Base-by-base conservation (phyloP, 2,329 filamentous ascomycete species). In the Mycocentrospora acerina region DNA sequence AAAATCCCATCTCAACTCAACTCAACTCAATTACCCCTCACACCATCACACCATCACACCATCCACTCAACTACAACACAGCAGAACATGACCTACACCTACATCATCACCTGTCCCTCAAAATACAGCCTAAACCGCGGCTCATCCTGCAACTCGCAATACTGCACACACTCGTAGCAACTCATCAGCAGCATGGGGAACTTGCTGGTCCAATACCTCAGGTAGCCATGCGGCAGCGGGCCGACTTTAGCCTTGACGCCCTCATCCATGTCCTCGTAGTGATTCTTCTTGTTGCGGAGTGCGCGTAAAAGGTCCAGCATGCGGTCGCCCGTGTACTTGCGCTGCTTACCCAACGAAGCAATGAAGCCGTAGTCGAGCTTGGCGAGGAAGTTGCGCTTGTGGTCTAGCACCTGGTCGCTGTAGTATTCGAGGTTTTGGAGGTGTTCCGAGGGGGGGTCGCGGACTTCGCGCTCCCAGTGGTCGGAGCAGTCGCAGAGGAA, bases 401-500 rank as follows among this genome's bases (percentile, higher is more conserved):
- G 17, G 85, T 76, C 44, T 7, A 77, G 64, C 16, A 78, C 70
- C 24, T 69, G 64, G 12, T 56, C 51, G 1, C 70, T 73, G 29
- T 74, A 71, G 3, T 69, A 67, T 57, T 83, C 80, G 12, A 83
- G 70, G 19, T 79, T 76, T 5, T 71, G 58, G 0, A 97, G 76
- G 1, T 83, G 77, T 1, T 71, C 62, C 0, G 88, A 90, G 0
- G 88, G 87, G 0, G 89, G 88, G 32, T 95, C 89, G 18, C 90
- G 83, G 0, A 83, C 82, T 63, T 97, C 91, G 52, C 93, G 88
- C 66, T 98, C 93, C 60, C 95, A 97, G 62, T 95, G 88, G 64
- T 98, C 93, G 0, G 90, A 96, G 7, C 95, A 90, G 50, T 96
- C 90, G 60, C 90, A 95, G n/a, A 98, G 76, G 68, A 98, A 98